Percentiles rank a stretch among this genome's conserved stretches.
Evolutionary conservation across 208 protist genomes (phyloP).

Genomic region (Kentomonas sorsogonicus): DNA sequence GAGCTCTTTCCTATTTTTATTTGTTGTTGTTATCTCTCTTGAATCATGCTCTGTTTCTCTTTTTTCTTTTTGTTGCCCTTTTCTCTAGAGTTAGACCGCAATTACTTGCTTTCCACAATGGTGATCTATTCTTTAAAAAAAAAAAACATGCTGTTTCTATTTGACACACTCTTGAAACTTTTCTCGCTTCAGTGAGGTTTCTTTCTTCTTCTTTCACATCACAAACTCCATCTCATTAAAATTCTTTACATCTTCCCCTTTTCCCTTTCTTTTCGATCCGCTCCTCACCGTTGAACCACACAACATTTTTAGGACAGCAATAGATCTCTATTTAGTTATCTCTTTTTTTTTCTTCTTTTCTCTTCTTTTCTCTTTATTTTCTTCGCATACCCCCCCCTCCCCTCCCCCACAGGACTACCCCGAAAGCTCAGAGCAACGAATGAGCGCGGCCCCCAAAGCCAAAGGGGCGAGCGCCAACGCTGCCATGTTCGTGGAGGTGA

Average conservation of each 20-base stretch:
- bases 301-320: no score
- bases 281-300: background rate
- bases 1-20: no score
- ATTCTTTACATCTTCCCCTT: slow-evolving; percentile 9
- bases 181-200: background rate
- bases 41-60: background rate
- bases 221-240: background rate
- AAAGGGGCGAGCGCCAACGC: background rate
- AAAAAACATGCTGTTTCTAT: background rate
- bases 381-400: background rate
- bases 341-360: background rate
- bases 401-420: background rate
- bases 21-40: background rate
- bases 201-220: background rate
- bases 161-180: no score
- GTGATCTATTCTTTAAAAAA: background rate
- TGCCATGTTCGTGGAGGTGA: background rate
- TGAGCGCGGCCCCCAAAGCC: background rate
- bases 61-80: background rate
- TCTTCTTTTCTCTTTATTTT: background rate
- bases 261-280: slow-evolving; percentile 12
- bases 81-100: background rate
- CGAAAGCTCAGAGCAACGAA: background rate
- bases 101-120: background rate
- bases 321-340: background rate